Evolutionary conservation across 257 asterid species (phyloP).

Genomic region (Solanum okadae): DNA sequence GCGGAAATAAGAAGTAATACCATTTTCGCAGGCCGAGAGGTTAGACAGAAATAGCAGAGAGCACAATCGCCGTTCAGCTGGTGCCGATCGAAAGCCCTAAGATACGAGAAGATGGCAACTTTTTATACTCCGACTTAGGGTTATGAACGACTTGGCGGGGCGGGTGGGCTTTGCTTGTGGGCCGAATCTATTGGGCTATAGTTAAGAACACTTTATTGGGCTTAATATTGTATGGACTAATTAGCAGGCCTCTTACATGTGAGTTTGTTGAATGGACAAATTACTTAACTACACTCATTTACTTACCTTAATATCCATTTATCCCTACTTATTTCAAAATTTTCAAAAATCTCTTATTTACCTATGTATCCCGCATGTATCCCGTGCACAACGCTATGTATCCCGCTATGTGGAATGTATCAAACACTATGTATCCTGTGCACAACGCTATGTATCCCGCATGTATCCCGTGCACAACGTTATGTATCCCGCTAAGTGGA

Average conservation of each 20-base stretch:
- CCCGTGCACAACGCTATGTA: too few species aligned
- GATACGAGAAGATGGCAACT: not conserved
- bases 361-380: too few species aligned
- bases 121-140: not conserved
- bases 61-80: slow-evolving; percentile 1
- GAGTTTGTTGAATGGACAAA: too few species aligned
- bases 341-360: too few species aligned
- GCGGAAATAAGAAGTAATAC: not conserved
- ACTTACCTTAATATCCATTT: too few species aligned
- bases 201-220: not conserved
- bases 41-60: slow-evolving; percentile 1
- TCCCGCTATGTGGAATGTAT: too few species aligned
- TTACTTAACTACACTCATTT: too few species aligned
- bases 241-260: not conserved
- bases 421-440: too few species aligned
- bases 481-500: too few species aligned
- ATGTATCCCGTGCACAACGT: too few species aligned
- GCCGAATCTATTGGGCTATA: not conserved
- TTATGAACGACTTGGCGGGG: not conserved
- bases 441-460: too few species aligned
- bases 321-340: too few species aligned
- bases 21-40: not conserved
- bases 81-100: not conserved
- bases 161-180: not conserved
- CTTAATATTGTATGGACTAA: not conserved